phyloP scores from a whole-genome alignment of 441 rosid genomes.

The Capsella rubella region DNA sequence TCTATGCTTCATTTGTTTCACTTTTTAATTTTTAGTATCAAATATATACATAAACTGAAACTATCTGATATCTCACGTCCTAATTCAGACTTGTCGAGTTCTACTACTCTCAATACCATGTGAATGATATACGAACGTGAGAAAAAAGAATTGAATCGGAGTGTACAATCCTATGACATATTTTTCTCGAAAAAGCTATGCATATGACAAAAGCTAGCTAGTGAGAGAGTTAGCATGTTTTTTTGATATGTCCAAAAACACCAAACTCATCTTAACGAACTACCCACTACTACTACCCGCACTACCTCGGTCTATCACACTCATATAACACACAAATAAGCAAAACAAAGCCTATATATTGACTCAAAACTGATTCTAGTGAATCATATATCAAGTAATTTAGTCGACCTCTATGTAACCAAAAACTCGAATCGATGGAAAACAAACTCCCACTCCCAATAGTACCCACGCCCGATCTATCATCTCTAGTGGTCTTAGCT shows the following conservation, averaged over 20 bases:
- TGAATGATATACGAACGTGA: constrained; percentile 23
- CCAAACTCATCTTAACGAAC: constrained; percentile 41
- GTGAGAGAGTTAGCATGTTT: constrained; percentile 38
- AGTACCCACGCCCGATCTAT: constrained; percentile 32
- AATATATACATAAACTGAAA: background rate
- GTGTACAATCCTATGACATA: background rate
- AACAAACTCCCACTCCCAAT: constrained; percentile 37
- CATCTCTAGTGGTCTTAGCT: constrained; percentile 3
- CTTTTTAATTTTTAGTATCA: constrained; percentile 12
- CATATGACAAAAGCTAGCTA: constrained; percentile 33
- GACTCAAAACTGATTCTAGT: constrained; percentile 31
- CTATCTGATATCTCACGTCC: constrained; percentile 19
- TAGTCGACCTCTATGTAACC: background rate
- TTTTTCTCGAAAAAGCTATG: constrained; percentile 28
- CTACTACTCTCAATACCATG: constrained; percentile 13
- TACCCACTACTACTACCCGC: constrained; percentile 33
- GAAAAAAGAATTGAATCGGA: background rate
- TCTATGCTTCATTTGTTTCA: constrained; percentile 13
- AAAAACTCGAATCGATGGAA: constrained; percentile 26
- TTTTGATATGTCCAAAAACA: constrained; percentile 40
- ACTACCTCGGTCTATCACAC: constrained; percentile 36
- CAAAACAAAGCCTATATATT: constrained; percentile 30
- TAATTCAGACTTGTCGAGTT: constrained; percentile 19
- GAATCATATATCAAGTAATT: constrained; percentile 3
- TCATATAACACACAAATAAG: constrained; percentile 28